Percentiles rank a stretch among this genome's conserved stretches.
These are phyloP conservation scores for Wickerhamomyces tratensis DNA, from an alignment of 805 yeast species.

Conservation along the genomic window DNA sequence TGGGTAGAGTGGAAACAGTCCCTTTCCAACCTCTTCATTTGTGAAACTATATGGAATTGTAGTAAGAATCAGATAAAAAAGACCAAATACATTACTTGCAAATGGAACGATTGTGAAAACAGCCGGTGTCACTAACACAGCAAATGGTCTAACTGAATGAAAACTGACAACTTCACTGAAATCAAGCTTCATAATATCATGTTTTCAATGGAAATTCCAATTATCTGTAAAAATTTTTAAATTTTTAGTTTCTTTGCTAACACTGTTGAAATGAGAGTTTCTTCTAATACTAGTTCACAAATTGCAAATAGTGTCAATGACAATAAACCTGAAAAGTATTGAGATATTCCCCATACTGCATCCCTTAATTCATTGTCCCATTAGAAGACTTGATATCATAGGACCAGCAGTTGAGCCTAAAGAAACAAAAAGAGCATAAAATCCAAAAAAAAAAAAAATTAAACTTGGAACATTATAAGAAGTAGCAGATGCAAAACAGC, in stretches of 20 bases:
- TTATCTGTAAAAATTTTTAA: constrained; percentile 5
- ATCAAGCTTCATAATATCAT: constrained; percentile 10
- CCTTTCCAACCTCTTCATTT: constrained; percentile 21
- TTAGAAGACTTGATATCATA: constrained; percentile 36
- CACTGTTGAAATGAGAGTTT: constrained; percentile 8
- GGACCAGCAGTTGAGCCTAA: constrained; percentile 36
- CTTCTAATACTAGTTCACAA: constrained; percentile 25
- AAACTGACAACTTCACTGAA: constrained; percentile 6
- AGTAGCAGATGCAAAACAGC: constrained; percentile 41
- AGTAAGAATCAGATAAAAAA: constrained; percentile 34
- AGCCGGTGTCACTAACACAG: constrained; percentile 18
- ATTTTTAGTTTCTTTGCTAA: constrained; percentile 5
- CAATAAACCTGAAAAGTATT: constrained; percentile 40
- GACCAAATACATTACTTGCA: constrained; percentile 40
- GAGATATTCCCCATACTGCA: constrained; percentile 50
- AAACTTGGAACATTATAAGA: constrained; percentile 41
- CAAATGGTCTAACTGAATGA: constrained; percentile 11
- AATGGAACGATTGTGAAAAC: constrained; percentile 32
- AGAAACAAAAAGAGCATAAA: constrained; percentile 38
- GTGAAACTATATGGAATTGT: constrained; percentile 30
- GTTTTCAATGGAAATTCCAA: constrained; percentile 8
- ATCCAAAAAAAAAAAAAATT: constrained; percentile 40
- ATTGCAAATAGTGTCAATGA: constrained; percentile 21
- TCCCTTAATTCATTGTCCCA: constrained; percentile 27
- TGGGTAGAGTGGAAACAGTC: constrained; percentile 23